Evolutionary conservation across 768 basidiomycete genomes (phyloP), one percentile per base, ranked within the genome.

Genomic region (Pleurotus cornucopiae): DNA sequence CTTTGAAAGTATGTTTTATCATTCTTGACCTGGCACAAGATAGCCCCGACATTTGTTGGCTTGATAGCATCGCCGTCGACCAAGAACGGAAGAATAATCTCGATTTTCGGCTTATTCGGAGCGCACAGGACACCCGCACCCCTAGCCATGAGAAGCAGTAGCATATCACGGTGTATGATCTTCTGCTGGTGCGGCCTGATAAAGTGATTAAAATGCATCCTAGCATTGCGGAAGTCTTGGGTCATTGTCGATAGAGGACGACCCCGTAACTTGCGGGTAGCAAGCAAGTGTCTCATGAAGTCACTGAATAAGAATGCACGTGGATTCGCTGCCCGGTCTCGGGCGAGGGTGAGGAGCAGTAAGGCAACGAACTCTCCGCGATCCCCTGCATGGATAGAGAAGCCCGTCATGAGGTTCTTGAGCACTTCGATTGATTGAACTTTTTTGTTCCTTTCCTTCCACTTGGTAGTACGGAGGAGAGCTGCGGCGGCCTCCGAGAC

Each of bases 171-270:
- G 52, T 65, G 58, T 18, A 69, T 57, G 23, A 58, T 56, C n/a
- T 48, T 49, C 30, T 56, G 59, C 44, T 70, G 55, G 46, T 67
- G 58, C 11, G 67, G 64, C 49, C 68, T 67, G 61, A 72, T 58
- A 40, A 64, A 69, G 57, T 72, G 70, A 46, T 62, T 71, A 62
- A 71, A 72, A 56, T 69, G 62, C 41, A 69, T 60, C 9, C 45
- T 38, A 23, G 60, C 51, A 11, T 63, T 46, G 4, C 21, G 44
- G 57, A 70, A 69, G 18, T 55, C 58, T 2, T 60, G 18, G 18
- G 18, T 18, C 18, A 18, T 18, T 18, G 18, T 18, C 18, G 18
- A 18, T 18, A 18, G 18, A 18, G 18, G 18, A 18, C 18, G 25
- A 26, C 21, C 21, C 21, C 4, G 21, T 21, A 21, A 21, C 21